Conservation (phyloP, 352 stramenopile species). For the Globisporangium nagaii region DNA sequence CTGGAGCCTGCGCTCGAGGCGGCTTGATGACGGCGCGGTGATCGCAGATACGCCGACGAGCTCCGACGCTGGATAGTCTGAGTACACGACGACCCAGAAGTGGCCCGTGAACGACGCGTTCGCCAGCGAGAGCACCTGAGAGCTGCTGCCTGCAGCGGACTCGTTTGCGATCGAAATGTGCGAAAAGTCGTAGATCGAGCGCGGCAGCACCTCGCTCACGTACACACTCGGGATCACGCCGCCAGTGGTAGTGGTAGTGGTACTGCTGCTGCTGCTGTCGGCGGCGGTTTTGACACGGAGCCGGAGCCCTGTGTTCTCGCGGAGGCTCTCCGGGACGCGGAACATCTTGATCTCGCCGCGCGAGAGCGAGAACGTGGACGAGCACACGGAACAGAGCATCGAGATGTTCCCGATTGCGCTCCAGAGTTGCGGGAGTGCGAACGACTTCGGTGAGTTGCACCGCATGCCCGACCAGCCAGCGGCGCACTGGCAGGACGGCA, state of each 20-base stretch:
- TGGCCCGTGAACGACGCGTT: constrained; percentile 50
- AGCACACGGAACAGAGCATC: constrained; percentile 49
- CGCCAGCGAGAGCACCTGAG: constrained; percentile 41
- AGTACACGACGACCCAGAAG: constrained; percentile 76
- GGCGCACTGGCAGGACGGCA: constrained; percentile 43
- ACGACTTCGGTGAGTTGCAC: constrained; percentile 52
- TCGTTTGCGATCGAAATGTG: constrained; percentile 40
- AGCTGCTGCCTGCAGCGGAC: not conserved
- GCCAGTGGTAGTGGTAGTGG: constrained; percentile 1
- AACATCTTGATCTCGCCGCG: constrained; percentile 59
- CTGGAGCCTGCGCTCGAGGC: not conserved
- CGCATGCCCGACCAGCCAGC: constrained; percentile 53
- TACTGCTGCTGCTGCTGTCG: constrained; percentile 2
- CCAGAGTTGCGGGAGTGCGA: constrained; percentile 59
- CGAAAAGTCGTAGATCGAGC: constrained; percentile 74
- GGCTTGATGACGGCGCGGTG: not conserved
- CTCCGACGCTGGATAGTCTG: constrained; percentile 34
- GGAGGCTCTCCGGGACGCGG: constrained; percentile 56
- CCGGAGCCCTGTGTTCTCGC: constrained; percentile 35
- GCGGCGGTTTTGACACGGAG: constrained; percentile 10
- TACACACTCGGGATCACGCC: constrained; percentile 47
- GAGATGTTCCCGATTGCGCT: constrained; percentile 41
- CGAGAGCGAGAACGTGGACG: constrained; percentile 31
- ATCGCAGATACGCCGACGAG: constrained; percentile 9
- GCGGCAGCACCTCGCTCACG: constrained; percentile 59